Evolutionary conservation across 176 grass and related monocot species (phyloP).

Genomic region (Oryza rufipogon): DNA sequence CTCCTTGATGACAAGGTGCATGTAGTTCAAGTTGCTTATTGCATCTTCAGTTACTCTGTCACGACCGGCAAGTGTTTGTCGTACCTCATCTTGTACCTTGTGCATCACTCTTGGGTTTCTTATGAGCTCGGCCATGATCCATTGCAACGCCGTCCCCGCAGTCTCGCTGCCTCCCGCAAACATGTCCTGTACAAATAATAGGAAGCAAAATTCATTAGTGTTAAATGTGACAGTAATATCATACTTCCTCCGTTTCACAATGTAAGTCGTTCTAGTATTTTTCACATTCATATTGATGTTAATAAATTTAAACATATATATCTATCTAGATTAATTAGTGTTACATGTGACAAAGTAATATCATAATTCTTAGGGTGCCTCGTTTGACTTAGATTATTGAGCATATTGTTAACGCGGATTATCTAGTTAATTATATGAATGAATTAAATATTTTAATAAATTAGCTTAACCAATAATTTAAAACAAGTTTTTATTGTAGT

Average conservation of each 20-base stretch:
- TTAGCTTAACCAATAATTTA: no score
- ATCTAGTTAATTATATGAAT: no score
- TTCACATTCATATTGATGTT: no score
- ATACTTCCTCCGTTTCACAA: no score
- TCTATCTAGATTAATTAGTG: neutral
- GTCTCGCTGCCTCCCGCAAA: conserved; percentile 51
- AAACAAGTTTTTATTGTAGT: no score
- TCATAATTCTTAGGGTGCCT: no score
- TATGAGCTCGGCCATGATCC: conserved; percentile 50
- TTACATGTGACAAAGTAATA: neutral
- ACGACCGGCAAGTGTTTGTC: neutral
- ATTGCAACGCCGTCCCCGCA: conserved; percentile 21
- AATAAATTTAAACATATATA: no score
- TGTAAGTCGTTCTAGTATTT: no score
- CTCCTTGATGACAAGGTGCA: conserved; percentile 49
- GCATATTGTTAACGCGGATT: no score
- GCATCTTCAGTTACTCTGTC: neutral
- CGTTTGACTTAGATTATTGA: no score
- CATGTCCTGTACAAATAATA: conserved; percentile 35
- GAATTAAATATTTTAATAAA: no score
- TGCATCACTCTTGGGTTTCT: conserved; percentile 24
- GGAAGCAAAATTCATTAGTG: neutral
- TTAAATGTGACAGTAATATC: neutral
- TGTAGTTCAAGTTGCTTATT: neutral
- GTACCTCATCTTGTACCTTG: conserved; percentile 33